Evolutionary conservation across 129 eudicot species (phyloP).

Genomic region (Flaveria trinervia): DNA sequence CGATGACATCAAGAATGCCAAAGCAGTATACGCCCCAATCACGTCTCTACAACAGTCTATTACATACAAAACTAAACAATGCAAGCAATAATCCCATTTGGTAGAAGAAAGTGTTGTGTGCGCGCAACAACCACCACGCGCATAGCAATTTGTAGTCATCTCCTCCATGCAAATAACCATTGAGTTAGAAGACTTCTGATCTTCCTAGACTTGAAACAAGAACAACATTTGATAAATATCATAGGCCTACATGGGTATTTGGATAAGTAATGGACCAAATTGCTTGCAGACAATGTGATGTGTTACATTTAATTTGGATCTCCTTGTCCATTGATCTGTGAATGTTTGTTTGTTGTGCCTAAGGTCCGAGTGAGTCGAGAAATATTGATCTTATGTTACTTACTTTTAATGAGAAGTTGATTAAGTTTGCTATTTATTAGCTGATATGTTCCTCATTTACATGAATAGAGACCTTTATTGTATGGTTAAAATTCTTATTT

Average conservation of each 20-base stretch:
- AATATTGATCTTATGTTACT: neutral
- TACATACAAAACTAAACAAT: constrained; percentile 30
- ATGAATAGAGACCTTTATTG: too few species aligned
- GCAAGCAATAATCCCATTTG: too few species aligned
- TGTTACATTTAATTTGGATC: neutral
- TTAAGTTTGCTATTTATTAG: too few species aligned
- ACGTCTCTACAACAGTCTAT: constrained; percentile 46
- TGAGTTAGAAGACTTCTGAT: neutral
- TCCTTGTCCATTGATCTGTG: neutral
- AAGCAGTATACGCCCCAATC: constrained; percentile 54
- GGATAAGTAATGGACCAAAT: neutral
- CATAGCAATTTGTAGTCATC: constrained; percentile 21
- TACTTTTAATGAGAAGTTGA: too few species aligned
- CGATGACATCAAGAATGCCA: constrained; percentile 30
- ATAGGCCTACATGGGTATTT: neutral
- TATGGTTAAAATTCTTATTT: too few species aligned
- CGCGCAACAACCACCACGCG: too few species aligned
- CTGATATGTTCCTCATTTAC: too few species aligned
- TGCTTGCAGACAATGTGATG: neutral
- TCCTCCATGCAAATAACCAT: too few species aligned
- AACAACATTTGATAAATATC: neutral
- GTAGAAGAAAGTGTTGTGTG: too few species aligned
- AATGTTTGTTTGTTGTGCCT: neutral
- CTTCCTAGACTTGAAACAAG: neutral
- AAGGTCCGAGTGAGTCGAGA: neutral